Percentiles rank a stretch among this genome's conserved stretches.
These are phyloP conservation scores for Sclerotinia glacialis DNA, from an alignment of 2,329 filamentous ascomycete genomes.

Conservation along the genomic window DNA sequence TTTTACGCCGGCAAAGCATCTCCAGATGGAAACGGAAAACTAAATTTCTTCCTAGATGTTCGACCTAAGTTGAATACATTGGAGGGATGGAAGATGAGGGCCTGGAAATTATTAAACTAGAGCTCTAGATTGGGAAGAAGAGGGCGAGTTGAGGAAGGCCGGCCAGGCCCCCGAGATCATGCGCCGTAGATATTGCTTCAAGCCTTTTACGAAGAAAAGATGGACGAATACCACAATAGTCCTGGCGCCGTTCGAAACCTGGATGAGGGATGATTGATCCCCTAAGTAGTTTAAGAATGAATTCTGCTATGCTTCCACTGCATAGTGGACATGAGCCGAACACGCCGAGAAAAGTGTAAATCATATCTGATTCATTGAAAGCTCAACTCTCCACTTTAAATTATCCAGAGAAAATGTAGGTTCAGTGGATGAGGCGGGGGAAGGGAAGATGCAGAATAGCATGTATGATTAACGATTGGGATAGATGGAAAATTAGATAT, in stretches of 20 bases:
- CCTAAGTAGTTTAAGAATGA: background rate
- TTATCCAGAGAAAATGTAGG: background rate
- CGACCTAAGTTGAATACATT: constrained; percentile 66
- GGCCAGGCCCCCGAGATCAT: constrained; percentile 81
- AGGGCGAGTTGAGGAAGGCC: constrained; percentile 56
- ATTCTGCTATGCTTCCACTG: background rate
- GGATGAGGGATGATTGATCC: no score
- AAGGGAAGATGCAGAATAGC: background rate
- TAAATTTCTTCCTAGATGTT: constrained; percentile 67
- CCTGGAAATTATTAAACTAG: constrained; percentile 50
- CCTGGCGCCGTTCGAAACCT: constrained; percentile 46
- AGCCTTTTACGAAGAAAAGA: constrained; percentile 74
- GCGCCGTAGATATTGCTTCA: constrained; percentile 85
- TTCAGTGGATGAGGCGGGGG: no score
- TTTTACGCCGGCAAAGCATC: constrained; percentile 76
- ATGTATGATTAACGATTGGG: constrained; percentile 7
- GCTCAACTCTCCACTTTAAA: background rate
- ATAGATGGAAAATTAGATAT: background rate
- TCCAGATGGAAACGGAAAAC: constrained; percentile 43
- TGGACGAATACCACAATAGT: constrained; percentile 75
- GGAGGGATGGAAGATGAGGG: constrained; percentile 67
- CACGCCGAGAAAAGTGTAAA: background rate
- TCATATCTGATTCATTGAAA: background rate
- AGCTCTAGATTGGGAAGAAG: constrained; percentile 40
- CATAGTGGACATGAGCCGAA: background rate